Evolutionary conservation across 176 grass and related monocot genomes (phyloP).

Genomic region (Triticum dicoccoides): DNA sequence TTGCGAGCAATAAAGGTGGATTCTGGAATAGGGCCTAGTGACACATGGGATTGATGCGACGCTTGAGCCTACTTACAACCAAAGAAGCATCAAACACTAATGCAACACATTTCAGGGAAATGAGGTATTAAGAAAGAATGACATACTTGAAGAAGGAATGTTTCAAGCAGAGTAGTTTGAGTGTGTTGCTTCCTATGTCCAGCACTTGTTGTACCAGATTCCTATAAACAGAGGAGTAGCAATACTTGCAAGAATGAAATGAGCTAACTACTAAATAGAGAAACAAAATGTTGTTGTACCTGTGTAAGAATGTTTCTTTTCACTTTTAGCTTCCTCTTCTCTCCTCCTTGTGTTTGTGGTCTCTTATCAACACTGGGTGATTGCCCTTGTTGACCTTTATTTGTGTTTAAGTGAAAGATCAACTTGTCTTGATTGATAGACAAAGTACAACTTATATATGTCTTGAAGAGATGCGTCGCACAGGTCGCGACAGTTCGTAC

Average conservation of each 20-base stretch:
- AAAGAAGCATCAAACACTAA: neutral
- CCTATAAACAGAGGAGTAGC: too few relatives aligned
- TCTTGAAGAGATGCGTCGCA: too few relatives aligned
- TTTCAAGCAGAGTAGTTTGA: too few relatives aligned
- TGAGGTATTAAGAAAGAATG: too few relatives aligned
- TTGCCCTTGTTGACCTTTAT: neutral
- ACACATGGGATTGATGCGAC: neutral
- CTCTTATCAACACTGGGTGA: neutral
- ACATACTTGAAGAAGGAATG: too few relatives aligned
- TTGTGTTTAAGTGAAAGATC: neutral
- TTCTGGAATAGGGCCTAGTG: neutral
- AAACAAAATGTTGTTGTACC: neutral
- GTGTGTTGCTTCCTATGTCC: too few relatives aligned
- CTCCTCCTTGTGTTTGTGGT: neutral
- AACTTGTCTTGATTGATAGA: too few relatives aligned
- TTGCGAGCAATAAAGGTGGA: neutral
- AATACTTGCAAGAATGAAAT: too few relatives aligned
- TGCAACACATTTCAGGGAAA: neutral
- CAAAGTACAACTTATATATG: too few relatives aligned
- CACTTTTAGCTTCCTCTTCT: neutral
- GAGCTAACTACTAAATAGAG: too few relatives aligned
- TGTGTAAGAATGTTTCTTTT: neutral
- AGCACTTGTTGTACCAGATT: too few relatives aligned
- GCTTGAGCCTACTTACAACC: neutral
- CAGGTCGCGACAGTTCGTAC: too few relatives aligned